These are phyloP conservation scores for Cladophialophora carrionii DNA, from an alignment of 2,329 filamentous ascomycete genomes.

Conservation along the genomic window DNA sequence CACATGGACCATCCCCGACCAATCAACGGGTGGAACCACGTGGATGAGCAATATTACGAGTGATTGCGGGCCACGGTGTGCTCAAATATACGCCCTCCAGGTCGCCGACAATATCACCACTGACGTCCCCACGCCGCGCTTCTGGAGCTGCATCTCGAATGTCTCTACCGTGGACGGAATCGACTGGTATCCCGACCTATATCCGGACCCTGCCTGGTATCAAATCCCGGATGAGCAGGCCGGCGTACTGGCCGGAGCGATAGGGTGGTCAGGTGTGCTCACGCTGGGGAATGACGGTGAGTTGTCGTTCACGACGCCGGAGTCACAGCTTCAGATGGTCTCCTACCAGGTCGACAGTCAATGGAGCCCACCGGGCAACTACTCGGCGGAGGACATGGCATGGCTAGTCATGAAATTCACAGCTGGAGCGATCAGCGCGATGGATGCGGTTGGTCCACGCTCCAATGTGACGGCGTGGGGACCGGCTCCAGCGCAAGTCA, in stretches of 20 bases:
- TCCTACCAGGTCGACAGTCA: constrained; percentile 40
- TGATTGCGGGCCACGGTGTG: constrained; percentile 29
- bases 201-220: constrained; percentile 13
- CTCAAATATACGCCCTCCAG: constrained; percentile 31
- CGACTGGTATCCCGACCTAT: constrained; percentile 15
- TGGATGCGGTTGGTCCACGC: constrained; percentile 27
- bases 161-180: constrained; percentile 24
- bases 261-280: constrained; percentile 30
- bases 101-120: constrained; percentile 28
- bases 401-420: constrained; percentile 29
- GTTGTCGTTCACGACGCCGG: neutral
- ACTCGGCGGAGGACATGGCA: constrained; percentile 21
- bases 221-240: constrained; percentile 28
- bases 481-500: constrained; percentile 79
- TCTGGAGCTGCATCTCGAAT: constrained; percentile 29
- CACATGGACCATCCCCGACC: constrained; percentile 10
- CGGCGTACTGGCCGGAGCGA: constrained; percentile 29
- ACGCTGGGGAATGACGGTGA: neutral
- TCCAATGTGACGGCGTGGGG: constrained; percentile 69
- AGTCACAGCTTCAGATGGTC: constrained; percentile 23
- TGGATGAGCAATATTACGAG: constrained; percentile 30
- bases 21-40: constrained; percentile 28
- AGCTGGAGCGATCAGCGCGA: constrained; percentile 26
- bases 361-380: constrained; percentile 33
- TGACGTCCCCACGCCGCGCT: constrained; percentile 39